phyloP scores from a whole-genome alignment of 2,329 filamentous ascomycete species.

The Beauveria rudraprayagi region DNA sequence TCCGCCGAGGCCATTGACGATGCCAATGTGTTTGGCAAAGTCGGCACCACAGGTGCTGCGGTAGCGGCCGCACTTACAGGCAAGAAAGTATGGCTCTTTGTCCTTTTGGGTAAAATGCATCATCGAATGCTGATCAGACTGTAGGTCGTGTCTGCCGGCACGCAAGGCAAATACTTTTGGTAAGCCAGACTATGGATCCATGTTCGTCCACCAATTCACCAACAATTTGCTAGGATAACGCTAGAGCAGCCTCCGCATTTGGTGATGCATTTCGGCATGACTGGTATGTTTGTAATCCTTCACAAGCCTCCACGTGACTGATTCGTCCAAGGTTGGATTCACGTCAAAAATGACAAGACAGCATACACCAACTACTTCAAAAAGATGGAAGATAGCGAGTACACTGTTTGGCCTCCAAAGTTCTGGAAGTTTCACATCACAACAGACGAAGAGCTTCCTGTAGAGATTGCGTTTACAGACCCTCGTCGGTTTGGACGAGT shows the following conservation, averaged over 20 bases:
- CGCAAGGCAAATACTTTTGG: conserved; percentile 98
- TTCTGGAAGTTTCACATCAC: conserved; percentile 81
- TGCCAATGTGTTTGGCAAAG: conserved; percentile 82
- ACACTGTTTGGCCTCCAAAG: conserved; percentile 72
- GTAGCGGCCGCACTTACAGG: conserved; percentile 68
- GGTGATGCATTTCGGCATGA: conserved; percentile 81
- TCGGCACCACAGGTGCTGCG: conserved; percentile 66
- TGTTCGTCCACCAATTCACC: background rate
- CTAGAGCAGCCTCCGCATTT: conserved; percentile 75
- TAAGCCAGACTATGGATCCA: conserved; percentile 20
- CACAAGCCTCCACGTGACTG: background rate
- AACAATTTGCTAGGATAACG: conserved; percentile 26
- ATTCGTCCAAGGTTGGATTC: conserved; percentile 60
- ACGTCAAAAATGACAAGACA: conserved; percentile 71
- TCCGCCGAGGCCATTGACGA: conserved; percentile 69
- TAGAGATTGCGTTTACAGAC: conserved; percentile 75
- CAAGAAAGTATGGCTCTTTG: conserved; percentile 44
- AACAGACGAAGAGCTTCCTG: conserved; percentile 44
- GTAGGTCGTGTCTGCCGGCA: conserved; percentile 57
- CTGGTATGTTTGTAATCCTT: conserved; percentile 30
- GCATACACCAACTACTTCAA: conserved; percentile 79
- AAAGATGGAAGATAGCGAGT: conserved; percentile 51
- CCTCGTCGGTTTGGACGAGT: conserved; percentile 70
- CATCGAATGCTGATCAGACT: background rate
- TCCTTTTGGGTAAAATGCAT: too few relatives aligned